phyloP scores from a whole-genome alignment of 139 green algal genomes.

The Tetraselmis chui region DNA sequence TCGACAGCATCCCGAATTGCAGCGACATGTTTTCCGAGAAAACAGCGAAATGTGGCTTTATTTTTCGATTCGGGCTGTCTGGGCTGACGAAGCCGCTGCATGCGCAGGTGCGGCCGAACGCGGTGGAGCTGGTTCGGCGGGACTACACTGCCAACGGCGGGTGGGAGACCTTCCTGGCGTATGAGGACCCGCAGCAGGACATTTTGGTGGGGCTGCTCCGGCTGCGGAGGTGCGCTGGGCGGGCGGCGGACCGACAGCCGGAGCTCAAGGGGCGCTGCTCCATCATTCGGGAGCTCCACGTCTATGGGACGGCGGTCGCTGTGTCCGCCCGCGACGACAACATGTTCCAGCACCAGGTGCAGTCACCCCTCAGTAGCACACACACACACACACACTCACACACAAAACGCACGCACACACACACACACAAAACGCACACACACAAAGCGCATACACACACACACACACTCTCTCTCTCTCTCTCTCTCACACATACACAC shows the following conservation, averaged over 20 bases:
- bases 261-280: conserved; percentile 70
- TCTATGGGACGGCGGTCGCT: conserved; percentile 92
- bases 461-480: no score
- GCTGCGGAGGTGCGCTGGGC: conserved; percentile 52
- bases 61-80: no score
- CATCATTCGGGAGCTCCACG: conserved; percentile 95
- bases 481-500: no score
- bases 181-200: conserved; percentile 89
- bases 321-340: conserved; percentile 76
- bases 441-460: no score
- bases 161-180: conserved; percentile 97
- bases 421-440: no score
- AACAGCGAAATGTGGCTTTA: no score
- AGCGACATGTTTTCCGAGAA: no score
- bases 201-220: conserved; percentile 92
- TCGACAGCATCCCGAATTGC: no score
- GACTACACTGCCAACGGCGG: conserved; percentile 92
- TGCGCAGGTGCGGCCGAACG: conserved; percentile 55
- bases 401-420: no score
- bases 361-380: no score
- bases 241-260: conserved; percentile 46
- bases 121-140: conserved; percentile 89
- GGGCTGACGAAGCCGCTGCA: no score
- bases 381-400: no score
- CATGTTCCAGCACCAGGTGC: conserved; percentile 86